Evolutionary conservation across 345 rosid genomes (phyloP).

Genomic region (Populus ilicifolia): DNA sequence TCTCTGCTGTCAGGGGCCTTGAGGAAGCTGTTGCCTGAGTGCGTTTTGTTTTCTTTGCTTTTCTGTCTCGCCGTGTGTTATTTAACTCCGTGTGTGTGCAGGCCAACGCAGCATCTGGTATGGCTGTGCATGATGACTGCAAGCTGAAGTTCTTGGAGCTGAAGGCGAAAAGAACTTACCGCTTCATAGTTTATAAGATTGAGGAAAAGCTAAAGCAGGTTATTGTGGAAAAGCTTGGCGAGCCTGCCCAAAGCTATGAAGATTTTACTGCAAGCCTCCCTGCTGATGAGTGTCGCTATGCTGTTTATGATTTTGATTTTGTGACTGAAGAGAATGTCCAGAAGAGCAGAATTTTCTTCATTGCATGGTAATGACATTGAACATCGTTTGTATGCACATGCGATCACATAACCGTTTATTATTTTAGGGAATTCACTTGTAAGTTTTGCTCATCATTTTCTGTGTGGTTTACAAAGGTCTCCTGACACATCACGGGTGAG

Average conservation of each 20-base stretch:
- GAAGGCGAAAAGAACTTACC: conserved; percentile 51
- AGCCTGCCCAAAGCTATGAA: conserved; percentile 42
- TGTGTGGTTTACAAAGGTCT: conserved; percentile 33
- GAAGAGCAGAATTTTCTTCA: conserved; percentile 56
- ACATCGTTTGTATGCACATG: background rate
- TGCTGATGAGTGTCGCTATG: conserved; percentile 41
- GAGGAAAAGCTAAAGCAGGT: conserved; percentile 60
- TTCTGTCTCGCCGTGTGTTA: background rate
- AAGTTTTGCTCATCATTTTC: background rate
- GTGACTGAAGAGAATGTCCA: conserved; percentile 53
- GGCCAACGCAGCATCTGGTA: conserved; percentile 60
- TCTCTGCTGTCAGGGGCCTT: background rate
- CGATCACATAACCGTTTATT: background rate
- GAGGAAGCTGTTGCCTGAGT: background rate
- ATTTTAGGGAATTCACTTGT: background rate
- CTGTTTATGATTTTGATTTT: conserved; percentile 49
- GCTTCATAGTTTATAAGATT: conserved; percentile 51
- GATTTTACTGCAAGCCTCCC: conserved; percentile 53
- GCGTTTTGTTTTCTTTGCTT: background rate
- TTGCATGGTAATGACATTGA: conserved; percentile 39
- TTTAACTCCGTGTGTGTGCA: background rate
- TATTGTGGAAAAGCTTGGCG: conserved; percentile 50
- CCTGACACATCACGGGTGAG: conserved; percentile 56
- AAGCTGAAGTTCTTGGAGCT: conserved; percentile 51
- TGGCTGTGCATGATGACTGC: conserved; percentile 63